Conservation (phyloP, 805 yeast species). For the Hanseniaspora taiwanica region DNA sequence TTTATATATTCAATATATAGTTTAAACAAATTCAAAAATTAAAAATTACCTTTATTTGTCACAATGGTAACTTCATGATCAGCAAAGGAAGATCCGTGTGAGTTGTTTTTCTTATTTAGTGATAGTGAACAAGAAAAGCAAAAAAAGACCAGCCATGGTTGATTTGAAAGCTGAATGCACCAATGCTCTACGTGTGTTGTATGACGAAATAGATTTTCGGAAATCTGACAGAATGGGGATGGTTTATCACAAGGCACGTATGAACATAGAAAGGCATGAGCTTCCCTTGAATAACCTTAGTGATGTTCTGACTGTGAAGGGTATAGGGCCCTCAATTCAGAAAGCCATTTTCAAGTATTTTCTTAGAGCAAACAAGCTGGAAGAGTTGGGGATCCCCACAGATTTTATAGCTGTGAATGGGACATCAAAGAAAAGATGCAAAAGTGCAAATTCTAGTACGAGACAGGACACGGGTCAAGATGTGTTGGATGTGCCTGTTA, state of each 20-base stretch:
- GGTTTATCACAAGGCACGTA: background rate
- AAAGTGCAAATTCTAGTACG: background rate
- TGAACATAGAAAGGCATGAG: background rate
- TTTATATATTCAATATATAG: no score
- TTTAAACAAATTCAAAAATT: no score
- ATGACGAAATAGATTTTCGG: background rate
- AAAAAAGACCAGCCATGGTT: no score
- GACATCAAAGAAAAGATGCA: background rate
- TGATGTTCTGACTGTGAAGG: background rate
- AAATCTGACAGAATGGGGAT: background rate
- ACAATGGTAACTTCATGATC: no score
- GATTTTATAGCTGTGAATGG: slow-evolving; percentile 3
- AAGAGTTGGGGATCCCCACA: background rate
- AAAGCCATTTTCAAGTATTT: background rate
- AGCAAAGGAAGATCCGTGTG: no score
- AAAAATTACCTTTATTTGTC: no score
- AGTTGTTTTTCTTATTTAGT: no score
- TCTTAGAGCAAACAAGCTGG: background rate
- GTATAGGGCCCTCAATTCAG: background rate
- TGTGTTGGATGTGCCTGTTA: slow-evolving; percentile 12
- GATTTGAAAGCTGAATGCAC: background rate
- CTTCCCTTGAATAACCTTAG: background rate
- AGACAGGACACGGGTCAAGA: slow-evolving; percentile 7
- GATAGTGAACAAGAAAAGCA: no score
- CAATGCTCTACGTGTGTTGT: background rate